These are phyloP conservation scores for Sporisorium scitamineum DNA, from an alignment of 1,284 basidiomycete genomes.

Conservation along the genomic window DNA sequence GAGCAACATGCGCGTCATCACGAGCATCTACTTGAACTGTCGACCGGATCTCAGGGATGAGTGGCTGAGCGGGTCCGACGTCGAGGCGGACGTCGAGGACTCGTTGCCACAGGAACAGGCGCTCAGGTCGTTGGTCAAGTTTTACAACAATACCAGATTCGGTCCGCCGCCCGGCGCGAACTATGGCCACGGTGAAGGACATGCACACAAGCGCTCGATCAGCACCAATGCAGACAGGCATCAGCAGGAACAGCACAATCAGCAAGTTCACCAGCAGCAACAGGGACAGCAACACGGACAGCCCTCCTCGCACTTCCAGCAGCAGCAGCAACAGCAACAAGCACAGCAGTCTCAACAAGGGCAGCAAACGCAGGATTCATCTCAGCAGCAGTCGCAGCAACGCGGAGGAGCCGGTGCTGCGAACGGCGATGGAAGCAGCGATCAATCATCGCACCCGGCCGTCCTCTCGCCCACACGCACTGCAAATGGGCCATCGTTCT, in stretches of 20 bases:
- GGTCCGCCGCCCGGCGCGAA: slow-evolving; percentile 31
- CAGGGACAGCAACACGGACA: slow-evolving; percentile 15
- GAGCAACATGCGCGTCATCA: slow-evolving; percentile 99
- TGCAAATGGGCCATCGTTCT: slow-evolving; percentile 49
- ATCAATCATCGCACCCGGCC: slow-evolving; percentile 20
- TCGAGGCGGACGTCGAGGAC: slow-evolving; percentile 85
- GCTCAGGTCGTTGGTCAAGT: slow-evolving; percentile 91
- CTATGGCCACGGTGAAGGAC: slow-evolving; percentile 44
- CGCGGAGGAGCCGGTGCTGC: background rate
- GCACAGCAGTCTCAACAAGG: slow-evolving; percentile 12
- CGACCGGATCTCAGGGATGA: slow-evolving; percentile 95
- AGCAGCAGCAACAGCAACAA: slow-evolving; percentile 25
- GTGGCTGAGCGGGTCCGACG: slow-evolving; percentile 93
- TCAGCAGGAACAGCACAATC: slow-evolving; percentile 14
- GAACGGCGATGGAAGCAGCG: slow-evolving; percentile 15
- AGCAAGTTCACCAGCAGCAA: slow-evolving; percentile 2
- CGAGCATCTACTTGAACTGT: slow-evolving; percentile 96
- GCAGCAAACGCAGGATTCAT: slow-evolving; percentile 12
- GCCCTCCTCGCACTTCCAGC: slow-evolving; percentile 8
- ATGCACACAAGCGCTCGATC: slow-evolving; percentile 53
- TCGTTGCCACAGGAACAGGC: slow-evolving; percentile 90
- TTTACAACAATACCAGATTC: slow-evolving; percentile 74
- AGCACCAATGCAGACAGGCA: slow-evolving; percentile 42
- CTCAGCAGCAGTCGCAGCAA: slow-evolving; percentile 17
- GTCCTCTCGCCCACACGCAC: slow-evolving; percentile 33